Evolutionary conservation across 2,329 filamentous ascomycete genomes (phyloP).

Genomic region (Aspergillus fumigatus): DNA sequence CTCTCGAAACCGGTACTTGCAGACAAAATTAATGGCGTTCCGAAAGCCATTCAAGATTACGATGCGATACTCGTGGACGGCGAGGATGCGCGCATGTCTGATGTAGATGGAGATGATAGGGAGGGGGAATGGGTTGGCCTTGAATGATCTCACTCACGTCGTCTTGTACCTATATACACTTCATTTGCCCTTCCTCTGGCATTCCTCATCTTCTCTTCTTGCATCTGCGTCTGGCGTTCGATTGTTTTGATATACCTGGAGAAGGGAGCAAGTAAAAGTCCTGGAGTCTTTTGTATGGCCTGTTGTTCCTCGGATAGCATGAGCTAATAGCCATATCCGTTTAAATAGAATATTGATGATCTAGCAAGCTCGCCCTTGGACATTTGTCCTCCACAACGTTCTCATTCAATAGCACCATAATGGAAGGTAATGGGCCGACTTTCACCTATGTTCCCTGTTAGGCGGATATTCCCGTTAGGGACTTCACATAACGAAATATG

Average conservation of each 20-base stretch:
- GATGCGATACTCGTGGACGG: constrained; percentile 15
- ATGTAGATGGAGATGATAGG: constrained; percentile 33
- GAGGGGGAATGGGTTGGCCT: constrained; percentile 53
- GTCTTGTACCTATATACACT: constrained; percentile 15
- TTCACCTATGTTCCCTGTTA: background rate
- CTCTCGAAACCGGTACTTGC: constrained; percentile 48
- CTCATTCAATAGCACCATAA: background rate
- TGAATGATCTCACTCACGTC: constrained; percentile 35
- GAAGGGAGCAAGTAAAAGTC: constrained; percentile 19
- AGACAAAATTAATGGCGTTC: constrained; percentile 21
- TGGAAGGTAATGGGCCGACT: background rate
- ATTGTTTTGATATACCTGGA: constrained; percentile 22
- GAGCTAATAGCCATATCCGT: constrained; percentile 1
- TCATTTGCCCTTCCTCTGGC: constrained; percentile 7
- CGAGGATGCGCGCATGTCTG: constrained; percentile 26
- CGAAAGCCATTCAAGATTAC: constrained; percentile 26
- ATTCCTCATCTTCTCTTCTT: constrained; percentile 14
- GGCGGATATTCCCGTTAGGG: background rate
- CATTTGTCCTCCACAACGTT: background rate
- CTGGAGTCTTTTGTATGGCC: constrained; percentile 9
- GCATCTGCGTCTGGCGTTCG: constrained; percentile 29
- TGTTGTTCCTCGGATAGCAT: background rate
- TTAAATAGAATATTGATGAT: constrained; percentile 2
- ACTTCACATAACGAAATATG: background rate
- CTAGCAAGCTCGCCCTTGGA: background rate